Evolutionary conservation across 805 yeast species (phyloP).

Genomic region (Candida xyloterini): DNA sequence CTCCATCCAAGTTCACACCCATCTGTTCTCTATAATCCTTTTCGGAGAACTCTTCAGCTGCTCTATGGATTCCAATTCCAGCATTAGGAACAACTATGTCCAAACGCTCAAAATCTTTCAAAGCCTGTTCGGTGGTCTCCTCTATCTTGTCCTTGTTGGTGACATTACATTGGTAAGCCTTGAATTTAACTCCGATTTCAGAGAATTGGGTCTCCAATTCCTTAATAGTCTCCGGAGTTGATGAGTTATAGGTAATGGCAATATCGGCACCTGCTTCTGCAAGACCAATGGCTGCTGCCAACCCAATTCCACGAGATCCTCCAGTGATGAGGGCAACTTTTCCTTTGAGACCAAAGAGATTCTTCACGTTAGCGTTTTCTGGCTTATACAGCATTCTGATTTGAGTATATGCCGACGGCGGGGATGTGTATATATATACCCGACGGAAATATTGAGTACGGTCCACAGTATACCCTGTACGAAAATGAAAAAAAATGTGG

Average conservation of each 20-base stretch:
- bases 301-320: slow-evolving; percentile 58
- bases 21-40: slow-evolving; percentile 35
- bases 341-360: slow-evolving; percentile 38
- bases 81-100: slow-evolving; percentile 45
- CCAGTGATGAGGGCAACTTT: slow-evolving; percentile 49
- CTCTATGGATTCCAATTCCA: slow-evolving; percentile 33
- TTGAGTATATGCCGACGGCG: too few relatives aligned
- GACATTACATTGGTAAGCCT: slow-evolving; percentile 33
- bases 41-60: slow-evolving; percentile 30
- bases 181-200: slow-evolving; percentile 17
- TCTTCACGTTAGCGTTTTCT: slow-evolving; percentile 10
- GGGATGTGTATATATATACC: too few relatives aligned
- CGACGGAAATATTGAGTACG: neutral
- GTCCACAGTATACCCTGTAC: slow-evolving; percentile 1
- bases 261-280: slow-evolving; percentile 48
- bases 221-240: slow-evolving; percentile 11
- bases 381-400: slow-evolving; percentile 16
- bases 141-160: slow-evolving; percentile 32
- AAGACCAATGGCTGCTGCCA: slow-evolving; percentile 47
- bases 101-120: slow-evolving; percentile 36
- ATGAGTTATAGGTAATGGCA: slow-evolving; percentile 36
- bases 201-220: slow-evolving; percentile 14
- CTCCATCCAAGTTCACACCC: slow-evolving; percentile 45
- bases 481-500: slow-evolving; percentile 2
- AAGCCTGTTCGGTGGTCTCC: slow-evolving; percentile 26